A percentile compares a stretch with the other conserved stretches of the same genome.
Conservation (phyloP, 2,329 filamentous ascomycete species). For the Epichloe sp. region DNA sequence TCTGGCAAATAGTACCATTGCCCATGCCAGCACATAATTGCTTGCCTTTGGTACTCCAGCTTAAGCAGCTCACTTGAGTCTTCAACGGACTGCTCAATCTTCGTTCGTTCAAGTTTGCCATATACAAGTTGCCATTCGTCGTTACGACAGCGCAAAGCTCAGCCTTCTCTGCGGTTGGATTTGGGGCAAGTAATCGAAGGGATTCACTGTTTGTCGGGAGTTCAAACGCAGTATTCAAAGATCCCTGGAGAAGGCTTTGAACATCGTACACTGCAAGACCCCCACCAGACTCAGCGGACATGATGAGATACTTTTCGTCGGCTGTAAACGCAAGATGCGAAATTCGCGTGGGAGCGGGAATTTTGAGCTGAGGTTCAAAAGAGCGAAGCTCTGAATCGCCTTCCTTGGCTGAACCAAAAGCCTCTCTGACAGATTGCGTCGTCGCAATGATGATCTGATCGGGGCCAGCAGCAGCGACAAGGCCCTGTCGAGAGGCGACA, state of each 20-base stretch:
- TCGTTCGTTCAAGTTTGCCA: constrained; percentile 65
- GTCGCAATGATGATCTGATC: constrained; percentile 63
- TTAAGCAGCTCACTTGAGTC: constrained; percentile 64
- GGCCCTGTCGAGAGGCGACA: constrained; percentile 64
- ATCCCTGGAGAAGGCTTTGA: constrained; percentile 50
- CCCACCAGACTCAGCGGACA: constrained; percentile 74
- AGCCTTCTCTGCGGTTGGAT: constrained; percentile 60
- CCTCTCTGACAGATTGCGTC: constrained; percentile 65
- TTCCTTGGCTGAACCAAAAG: constrained; percentile 49
- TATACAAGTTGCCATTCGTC: constrained; percentile 63
- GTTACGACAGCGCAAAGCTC: constrained; percentile 74
- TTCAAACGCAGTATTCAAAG: constrained; percentile 57
- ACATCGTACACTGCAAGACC: constrained; percentile 77
- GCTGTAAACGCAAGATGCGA: constrained; percentile 84
- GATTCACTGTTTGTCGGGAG: constrained; percentile 63
- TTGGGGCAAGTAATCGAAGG: constrained; percentile 64
- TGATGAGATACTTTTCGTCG: constrained; percentile 73
- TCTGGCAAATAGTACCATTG: constrained; percentile 68
- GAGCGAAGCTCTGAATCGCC: constrained; percentile 51
- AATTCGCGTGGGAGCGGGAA: constrained; percentile 61
- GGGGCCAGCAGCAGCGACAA: constrained; percentile 79
- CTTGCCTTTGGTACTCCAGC: constrained; percentile 90
- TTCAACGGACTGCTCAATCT: constrained; percentile 53
- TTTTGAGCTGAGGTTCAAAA: constrained; percentile 60
- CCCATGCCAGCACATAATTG: constrained; percentile 77